Evolutionary conservation across 257 asterid species (phyloP).

Genomic region (Lithospermum erythrorhizon): DNA sequence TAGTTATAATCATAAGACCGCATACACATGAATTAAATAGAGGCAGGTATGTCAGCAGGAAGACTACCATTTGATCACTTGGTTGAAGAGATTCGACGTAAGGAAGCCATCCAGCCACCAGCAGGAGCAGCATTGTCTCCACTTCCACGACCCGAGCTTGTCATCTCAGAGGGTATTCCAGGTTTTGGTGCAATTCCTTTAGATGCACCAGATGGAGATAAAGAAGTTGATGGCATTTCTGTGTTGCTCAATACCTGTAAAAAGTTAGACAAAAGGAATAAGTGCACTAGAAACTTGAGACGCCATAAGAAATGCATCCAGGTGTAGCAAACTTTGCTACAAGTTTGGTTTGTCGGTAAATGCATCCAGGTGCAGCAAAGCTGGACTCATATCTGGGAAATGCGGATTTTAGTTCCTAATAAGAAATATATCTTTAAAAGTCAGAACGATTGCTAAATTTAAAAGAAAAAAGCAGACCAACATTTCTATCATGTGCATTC

Average conservation of each 20-base stretch:
- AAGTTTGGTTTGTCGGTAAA: no score
- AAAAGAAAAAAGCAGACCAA: constrained; percentile 22
- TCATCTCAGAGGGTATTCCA: not conserved
- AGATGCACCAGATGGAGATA: constrained; percentile 1
- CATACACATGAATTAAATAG: not conserved
- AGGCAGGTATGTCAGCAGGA: not conserved
- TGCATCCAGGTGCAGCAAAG: no score
- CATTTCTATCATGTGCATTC: constrained; percentile 55
- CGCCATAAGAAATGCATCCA: not conserved
- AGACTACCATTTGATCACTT: not conserved
- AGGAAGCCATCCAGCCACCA: not conserved
- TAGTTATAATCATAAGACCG: not conserved
- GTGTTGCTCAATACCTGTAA: not conserved
- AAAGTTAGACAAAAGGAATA: not conserved
- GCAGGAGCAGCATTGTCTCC: not conserved
- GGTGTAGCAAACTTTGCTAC: no score
- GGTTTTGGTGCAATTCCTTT: constrained; percentile 1
- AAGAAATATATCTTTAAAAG: no score
- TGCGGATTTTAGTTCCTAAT: no score
- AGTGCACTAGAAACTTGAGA: not conserved
- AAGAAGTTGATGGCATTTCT: constrained; percentile 1
- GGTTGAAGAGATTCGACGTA: not conserved
- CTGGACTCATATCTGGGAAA: no score
- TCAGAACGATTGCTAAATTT: no score
- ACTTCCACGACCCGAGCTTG: not conserved